Evolutionary conservation across 306 rosid species (phyloP).

Genomic region (Casuarina equisetifolia): DNA sequence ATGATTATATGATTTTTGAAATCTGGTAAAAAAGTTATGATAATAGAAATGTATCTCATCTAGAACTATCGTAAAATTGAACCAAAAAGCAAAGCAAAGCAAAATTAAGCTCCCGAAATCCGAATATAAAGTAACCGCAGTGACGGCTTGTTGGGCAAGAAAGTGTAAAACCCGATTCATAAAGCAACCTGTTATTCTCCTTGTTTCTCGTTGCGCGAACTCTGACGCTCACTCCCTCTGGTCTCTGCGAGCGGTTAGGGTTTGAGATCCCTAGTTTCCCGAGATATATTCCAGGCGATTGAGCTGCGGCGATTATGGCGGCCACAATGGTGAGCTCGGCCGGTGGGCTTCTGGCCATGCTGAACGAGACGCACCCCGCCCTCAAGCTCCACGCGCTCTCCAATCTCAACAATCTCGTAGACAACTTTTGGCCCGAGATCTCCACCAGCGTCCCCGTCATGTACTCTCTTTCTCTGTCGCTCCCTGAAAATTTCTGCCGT

Average conservation of each 20-base stretch:
- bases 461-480: constrained; percentile 40
- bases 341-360: constrained; percentile 95
- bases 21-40: too few relatives aligned
- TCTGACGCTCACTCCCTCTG: not conserved
- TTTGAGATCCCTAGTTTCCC: not conserved
- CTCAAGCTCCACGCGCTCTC: constrained; percentile 91
- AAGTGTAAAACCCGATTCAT: not conserved
- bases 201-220: not conserved
- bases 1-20: too few relatives aligned
- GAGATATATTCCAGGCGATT: not conserved
- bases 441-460: constrained; percentile 91
- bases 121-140: too few relatives aligned
- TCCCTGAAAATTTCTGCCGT: not conserved
- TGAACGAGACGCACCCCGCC: constrained; percentile 71
- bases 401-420: constrained; percentile 86
- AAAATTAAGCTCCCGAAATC: too few relatives aligned
- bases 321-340: constrained; percentile 86
- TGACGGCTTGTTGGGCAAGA: not conserved
- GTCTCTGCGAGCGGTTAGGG: not conserved
- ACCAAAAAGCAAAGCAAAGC: too few relatives aligned
- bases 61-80: too few relatives aligned
- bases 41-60: too few relatives aligned
- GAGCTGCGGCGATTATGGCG: constrained; percentile 42
- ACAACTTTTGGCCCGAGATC: constrained; percentile 98
- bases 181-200: not conserved